phyloP scores from a whole-genome alignment of 164 flowering plant genomes.

The Cinnamomum chago region DNA sequence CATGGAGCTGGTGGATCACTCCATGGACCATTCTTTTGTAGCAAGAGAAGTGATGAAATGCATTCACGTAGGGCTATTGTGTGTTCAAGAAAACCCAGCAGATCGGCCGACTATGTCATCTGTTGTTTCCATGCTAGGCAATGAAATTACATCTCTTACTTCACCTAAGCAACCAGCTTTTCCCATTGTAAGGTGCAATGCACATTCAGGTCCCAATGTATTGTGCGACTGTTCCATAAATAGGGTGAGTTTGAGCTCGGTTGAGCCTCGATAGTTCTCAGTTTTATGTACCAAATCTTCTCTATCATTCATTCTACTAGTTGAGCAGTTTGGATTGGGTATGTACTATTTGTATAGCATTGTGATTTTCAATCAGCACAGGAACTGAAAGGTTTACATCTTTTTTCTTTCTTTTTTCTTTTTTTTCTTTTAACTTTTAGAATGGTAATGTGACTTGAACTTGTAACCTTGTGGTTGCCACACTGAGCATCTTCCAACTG shows the following conservation, averaged over 20 bases:
- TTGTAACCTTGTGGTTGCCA: too few species aligned
- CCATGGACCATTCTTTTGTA: slow-evolving; percentile 9
- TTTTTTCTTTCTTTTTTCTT: too few species aligned
- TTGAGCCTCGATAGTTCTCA: not conserved
- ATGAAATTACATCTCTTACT: slow-evolving; percentile 15
- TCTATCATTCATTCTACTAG: too few species aligned
- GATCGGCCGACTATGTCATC: slow-evolving; percentile 30
- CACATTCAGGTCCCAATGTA: not conserved
- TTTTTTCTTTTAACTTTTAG: too few species aligned
- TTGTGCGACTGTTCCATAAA: not conserved
- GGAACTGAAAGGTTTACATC: too few species aligned
- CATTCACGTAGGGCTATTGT: slow-evolving; percentile 32
- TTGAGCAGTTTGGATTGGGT: too few species aligned
- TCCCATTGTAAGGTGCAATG: slow-evolving; percentile 1
- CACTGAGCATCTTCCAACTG: too few species aligned
- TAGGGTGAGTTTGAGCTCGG: not conserved
- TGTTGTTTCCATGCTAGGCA: slow-evolving; percentile 23
- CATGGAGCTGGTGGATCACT: slow-evolving; percentile 23
- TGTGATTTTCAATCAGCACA: too few species aligned
- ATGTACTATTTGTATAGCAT: too few species aligned
- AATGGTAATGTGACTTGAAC: too few species aligned
- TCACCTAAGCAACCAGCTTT: slow-evolving; percentile 32
- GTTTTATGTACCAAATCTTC: too few species aligned
- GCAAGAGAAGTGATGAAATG: slow-evolving; percentile 22
- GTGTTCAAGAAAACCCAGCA: slow-evolving; percentile 27